Evolutionary conservation across 768 basidiomycete species (phyloP), one percentile per base, ranked within the genome.

Genomic region (Psilocybe sp.): DNA sequence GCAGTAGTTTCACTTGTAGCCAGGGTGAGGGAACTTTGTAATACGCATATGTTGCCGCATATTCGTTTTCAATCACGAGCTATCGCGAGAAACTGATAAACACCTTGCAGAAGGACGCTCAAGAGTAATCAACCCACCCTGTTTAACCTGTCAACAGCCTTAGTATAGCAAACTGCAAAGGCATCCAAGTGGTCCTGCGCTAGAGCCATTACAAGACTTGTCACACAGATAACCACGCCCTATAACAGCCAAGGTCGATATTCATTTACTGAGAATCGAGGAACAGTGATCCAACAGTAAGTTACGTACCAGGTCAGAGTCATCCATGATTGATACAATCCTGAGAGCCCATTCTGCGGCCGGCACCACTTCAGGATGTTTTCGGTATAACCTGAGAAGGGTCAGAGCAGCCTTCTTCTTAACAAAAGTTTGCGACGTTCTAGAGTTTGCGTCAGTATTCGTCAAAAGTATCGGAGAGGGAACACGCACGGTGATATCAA

Each of bases 401-500:
- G 97, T 98, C 50, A 99, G 70, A 1, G 97, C 97, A 1, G 97
- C 96, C 67, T 99, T 99, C 74, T 99, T 99, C 76, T 94, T 95
- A 47, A 98, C 97, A 59, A 99, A 98, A 41, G 76, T 90, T 58
- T 87, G 85, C 1, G 96, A 98, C 15, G 95, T 98, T 39, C 96
- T 98, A 49, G 44, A 28, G 44, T 46, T 41, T 48, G 13, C 44
- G 47, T 55, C 34, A 57, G 49, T 20, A 35, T n/a, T 31, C 15
- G 9, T 10, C 31, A 1, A 2, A 19, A 14, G n/a, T 35, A 2
- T 12, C n/a, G 32, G 42, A 44, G 31, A 46, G 19, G 15, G 39
- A 19, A 18, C 28, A 70, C 79, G 60, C 63, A 98, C 96, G 92
- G 92, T 53, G 92, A 96, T 57, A 99, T 98, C 45, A 99, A 75